Evolutionary conservation across 2,329 filamentous ascomycete genomes (phyloP), one percentile per base, ranked within the genome.

Genomic region (Boeremia exigua): DNA sequence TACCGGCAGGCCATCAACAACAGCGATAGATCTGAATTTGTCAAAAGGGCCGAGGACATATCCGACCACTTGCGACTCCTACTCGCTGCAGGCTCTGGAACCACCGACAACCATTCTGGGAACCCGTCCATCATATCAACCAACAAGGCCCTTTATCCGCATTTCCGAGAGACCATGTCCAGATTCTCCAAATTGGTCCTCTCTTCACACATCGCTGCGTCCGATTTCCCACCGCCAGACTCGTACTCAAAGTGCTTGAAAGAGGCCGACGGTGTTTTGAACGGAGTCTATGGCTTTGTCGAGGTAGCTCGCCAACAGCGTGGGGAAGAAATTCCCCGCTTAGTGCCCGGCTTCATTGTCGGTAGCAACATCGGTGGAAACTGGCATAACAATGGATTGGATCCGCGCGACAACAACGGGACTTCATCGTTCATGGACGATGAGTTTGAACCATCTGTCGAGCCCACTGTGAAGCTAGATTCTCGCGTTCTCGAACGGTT

Each of bases 141-240:
- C 5, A 99, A 99, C 81, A 98, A 98, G 75, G 91, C 92, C 0
- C 81, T 99, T 14, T 98, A 98, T 71, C 95, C 95, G 23, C 93
- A 98, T 76, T 99, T 99, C 78, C 85, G 95, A 49, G 95, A 98
- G 73, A 98, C 98, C 88, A 99, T 99, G 95, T 98, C 95, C 39
- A 93, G 96, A 68, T 99, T 99, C 75, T 98, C 95, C n/a, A 99
- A 99, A 75, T 83, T 99, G 9, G 95, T 99, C 39, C 88, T 99
- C 44, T 99, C 95, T 2, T 98, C 95, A 12, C 95, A 99, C 73
- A 97, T 99, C 72, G 95, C 95, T 34, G 92, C 94, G 6, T 91
- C 94, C 30, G 95, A 99, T 78, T 98, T 92, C 86, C 93, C 94
- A 8, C 92, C 94, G 50, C 88, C 91, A 14, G 95, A 99, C 75